Conservation (phyloP, 176 grass and related monocot genomes). For the Hyparrhenia diplandra region DNA sequence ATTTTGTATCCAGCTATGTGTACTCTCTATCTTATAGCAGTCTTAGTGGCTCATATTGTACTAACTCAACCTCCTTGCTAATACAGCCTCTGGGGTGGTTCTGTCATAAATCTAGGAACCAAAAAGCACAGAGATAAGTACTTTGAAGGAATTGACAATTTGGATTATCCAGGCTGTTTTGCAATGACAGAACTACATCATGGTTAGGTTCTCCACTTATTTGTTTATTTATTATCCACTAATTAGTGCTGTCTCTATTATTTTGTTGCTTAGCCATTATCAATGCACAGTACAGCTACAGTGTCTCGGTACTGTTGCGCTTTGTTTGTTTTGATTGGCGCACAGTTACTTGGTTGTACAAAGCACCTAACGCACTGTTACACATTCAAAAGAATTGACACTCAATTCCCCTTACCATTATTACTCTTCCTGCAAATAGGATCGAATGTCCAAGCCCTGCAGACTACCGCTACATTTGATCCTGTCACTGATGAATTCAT, state of each 20-base stretch:
- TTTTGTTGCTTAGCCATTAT: conserved; percentile 1
- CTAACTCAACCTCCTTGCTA: conserved; percentile 32
- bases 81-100: conserved; percentile 94
- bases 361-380: conserved; percentile 19
- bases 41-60: neutral
- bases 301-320: neutral
- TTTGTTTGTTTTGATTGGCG: neutral
- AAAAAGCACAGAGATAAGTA: conserved; percentile 92
- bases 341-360: neutral
- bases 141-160: conserved; percentile 86
- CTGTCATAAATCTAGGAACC: conserved; percentile 82
- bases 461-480: conserved; percentile 99
- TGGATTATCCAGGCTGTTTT: conserved; percentile 96
- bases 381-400: conserved; percentile 1
- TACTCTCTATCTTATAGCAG: neutral
- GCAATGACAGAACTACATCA: conserved; percentile 99
- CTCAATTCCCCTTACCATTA: neutral
- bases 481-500: conserved; percentile 88
- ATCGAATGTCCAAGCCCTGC: conserved; percentile 93
- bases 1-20: no score
- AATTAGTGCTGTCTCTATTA: neutral
- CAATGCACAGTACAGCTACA: neutral
- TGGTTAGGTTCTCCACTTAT: conserved; percentile 51
- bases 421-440: conserved; percentile 30
- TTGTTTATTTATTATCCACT: neutral